Conservation (phyloP, 768 basidiomycete species). For the Clitopilus passeckerianus region DNA sequence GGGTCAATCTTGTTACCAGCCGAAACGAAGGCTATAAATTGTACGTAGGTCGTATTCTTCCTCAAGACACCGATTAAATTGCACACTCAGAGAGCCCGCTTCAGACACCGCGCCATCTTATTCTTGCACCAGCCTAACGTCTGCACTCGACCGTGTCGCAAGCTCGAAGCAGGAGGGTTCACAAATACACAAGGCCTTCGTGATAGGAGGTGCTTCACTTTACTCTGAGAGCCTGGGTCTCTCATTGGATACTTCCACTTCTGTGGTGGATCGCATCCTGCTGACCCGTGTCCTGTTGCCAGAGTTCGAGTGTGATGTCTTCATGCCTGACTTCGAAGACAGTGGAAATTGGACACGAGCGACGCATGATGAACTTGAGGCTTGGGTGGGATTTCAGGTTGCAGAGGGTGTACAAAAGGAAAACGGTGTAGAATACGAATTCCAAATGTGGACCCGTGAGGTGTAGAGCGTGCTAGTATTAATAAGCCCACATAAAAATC, state of each 20-base stretch:
- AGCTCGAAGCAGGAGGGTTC: slow-evolving; percentile 27
- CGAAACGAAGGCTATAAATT: slow-evolving; percentile 52
- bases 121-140: slow-evolving; percentile 34
- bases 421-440: slow-evolving; percentile 82
- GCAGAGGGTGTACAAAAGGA: slow-evolving; percentile 74
- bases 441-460: slow-evolving; percentile 87
- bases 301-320: slow-evolving; percentile 81
- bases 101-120: slow-evolving; percentile 20
- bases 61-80: neutral
- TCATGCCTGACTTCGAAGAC: slow-evolving; percentile 71
- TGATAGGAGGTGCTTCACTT: slow-evolving; percentile 90
- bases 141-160: slow-evolving; percentile 31
- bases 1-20: slow-evolving; percentile 78
- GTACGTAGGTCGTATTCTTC: slow-evolving; percentile 35
- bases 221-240: slow-evolving; percentile 65
- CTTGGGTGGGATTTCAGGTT: slow-evolving; percentile 82
- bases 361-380: slow-evolving; percentile 56
- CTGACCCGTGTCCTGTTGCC: slow-evolving; percentile 80
- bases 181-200: slow-evolving; percentile 57
- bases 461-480: slow-evolving; percentile 7
- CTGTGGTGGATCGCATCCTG: slow-evolving; percentile 74
- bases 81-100: slow-evolving; percentile 7
- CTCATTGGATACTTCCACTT: slow-evolving; percentile 22
- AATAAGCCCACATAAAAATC: neutral
- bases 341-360: slow-evolving; percentile 48